These are phyloP conservation scores for Parastagonospora avenae DNA, from an alignment of 2,329 filamentous ascomycete species.

Conservation along the genomic window DNA sequence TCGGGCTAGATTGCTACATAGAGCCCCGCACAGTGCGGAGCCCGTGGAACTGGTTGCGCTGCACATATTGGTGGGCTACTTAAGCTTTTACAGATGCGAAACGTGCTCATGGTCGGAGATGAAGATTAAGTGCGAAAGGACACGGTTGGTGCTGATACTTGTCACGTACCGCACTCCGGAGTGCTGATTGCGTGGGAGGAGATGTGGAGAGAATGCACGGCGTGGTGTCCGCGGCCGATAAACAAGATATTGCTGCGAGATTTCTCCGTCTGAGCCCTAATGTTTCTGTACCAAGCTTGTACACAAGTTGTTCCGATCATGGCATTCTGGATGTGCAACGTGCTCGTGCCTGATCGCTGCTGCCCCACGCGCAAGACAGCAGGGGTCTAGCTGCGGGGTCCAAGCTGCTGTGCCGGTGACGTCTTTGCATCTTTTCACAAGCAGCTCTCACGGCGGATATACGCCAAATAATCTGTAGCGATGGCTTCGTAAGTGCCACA, in stretches of 20 bases:
- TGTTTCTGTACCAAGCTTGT: too few relatives aligned
- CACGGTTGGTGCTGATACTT: slow-evolving; percentile 1
- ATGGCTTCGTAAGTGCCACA: slow-evolving; percentile 35
- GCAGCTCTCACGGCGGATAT: slow-evolving; percentile 19
- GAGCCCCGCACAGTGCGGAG: slow-evolving; percentile 26
- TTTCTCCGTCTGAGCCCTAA: not conserved
- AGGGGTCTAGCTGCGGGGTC: slow-evolving; percentile 10
- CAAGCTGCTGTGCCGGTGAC: slow-evolving; percentile 23
- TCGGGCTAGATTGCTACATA: slow-evolving; percentile 39
- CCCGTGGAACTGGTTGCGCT: slow-evolving; percentile 33
- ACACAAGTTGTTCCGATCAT: too few relatives aligned
- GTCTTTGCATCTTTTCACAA: slow-evolving; percentile 28
- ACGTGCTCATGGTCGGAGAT: slow-evolving; percentile 36
- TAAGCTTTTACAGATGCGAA: slow-evolving; percentile 35
- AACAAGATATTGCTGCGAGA: slow-evolving; percentile 3
- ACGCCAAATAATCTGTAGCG: slow-evolving; percentile 9
- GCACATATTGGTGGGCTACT: slow-evolving; percentile 23
- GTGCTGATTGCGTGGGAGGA: not conserved
- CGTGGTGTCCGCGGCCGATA: not conserved
- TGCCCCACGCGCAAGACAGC: slow-evolving; percentile 3
- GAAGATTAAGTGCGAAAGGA: not conserved
- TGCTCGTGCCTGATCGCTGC: slow-evolving; percentile 1
- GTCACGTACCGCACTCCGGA: not conserved
- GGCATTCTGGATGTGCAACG: not conserved
- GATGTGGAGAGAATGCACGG: not conserved